Evolutionary conservation across 108 stramenopile genomes (phyloP).

Genomic region (Craspedostauros australis): DNA sequence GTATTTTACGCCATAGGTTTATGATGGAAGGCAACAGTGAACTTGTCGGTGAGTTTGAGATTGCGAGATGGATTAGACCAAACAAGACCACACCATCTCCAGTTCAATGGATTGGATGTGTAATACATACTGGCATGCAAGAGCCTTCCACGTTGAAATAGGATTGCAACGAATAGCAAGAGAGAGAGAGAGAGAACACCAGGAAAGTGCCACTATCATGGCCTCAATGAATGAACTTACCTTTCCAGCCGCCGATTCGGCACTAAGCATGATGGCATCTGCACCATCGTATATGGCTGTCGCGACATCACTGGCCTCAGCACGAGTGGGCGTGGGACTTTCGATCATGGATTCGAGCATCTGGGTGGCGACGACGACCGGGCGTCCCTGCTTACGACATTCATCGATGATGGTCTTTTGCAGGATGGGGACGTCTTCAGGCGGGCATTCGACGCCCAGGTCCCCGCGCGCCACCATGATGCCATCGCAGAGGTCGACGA

Average conservation of each 20-base stretch:
- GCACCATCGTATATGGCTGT: conserved; percentile 96
- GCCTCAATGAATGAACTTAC: conserved; percentile 13
- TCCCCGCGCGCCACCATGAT: conserved; percentile 98
- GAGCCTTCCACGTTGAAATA: no score
- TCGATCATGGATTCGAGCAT: conserved; percentile 91
- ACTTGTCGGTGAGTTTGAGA: no score
- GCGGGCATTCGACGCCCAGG: conserved; percentile 92
- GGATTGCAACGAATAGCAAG: no score
- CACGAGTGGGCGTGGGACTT: conserved; percentile 89
- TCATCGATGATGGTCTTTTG: conserved; percentile 94
- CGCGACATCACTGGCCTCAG: conserved; percentile 92
- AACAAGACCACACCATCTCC: no score
- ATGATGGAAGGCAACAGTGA: no score
- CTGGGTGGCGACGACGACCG: conserved; percentile 44
- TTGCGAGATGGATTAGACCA: no score
- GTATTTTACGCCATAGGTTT: no score
- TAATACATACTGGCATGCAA: no score
- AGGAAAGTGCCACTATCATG: background rate
- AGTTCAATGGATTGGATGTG: no score
- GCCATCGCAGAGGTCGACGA: conserved; percentile 85
- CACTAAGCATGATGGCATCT: conserved; percentile 94
- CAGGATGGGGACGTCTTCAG: conserved; percentile 92
- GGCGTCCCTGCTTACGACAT: conserved; percentile 80
- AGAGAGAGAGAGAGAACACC: background rate
- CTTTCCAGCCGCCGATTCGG: conserved; percentile 86